Evolutionary conservation across 495 filamentous ascomycete species (phyloP), one percentile per base, ranked within the genome.

Genomic region (Podospora pseudoanserina): DNA sequence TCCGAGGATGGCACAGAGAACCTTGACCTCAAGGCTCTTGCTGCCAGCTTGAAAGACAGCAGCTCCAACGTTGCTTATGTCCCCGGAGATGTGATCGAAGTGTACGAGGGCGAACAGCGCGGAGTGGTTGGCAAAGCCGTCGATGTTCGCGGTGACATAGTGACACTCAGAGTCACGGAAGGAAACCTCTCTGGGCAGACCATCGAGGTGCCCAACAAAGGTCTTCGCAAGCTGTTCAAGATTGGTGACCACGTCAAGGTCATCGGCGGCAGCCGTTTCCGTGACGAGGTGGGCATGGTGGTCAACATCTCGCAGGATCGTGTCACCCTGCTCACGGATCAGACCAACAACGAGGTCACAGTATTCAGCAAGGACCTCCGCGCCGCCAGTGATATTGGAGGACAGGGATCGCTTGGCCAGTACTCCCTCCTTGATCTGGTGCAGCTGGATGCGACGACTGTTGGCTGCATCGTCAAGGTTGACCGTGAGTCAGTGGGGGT

Each of bases 221-320:
- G 92, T 54, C 87, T 99, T 2, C 91, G 96, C 67, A 99, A 99
- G 79, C 86, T 89, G 39, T 99, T 99, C 86, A 87, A 84, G 66
- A 87, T 92, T 67, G 96, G 96, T 82, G 95, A 99, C 75, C 96
- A 99, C 76, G 96, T 98, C 82, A 98, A 97, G 79, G 94, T 97
- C 69, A 97, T 97, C 73, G 94, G 95, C 56, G 94, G 93, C 39
- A 97, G 94, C 78, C 89, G 92, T 64, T 98, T 90, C 76, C 86
- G 89, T 65, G 95, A 98, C 72, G 96, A 97, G 79, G 87, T 97
- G 60, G 96, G 96, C 73, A 96, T 97, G 91, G 94, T 99, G 15
- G 92, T 97, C 58, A 90, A 92, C 76, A 95, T 97, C 68, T 88
- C 87, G 68, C 90, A 93, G 32, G 96, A 98, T 76, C 87, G 89